Percentiles rank a stretch among this genome's conserved stretches.
These are phyloP conservation scores for Exophiala aquamarina DNA, from an alignment of 2,329 filamentous ascomycete genomes.

Conservation along the genomic window DNA sequence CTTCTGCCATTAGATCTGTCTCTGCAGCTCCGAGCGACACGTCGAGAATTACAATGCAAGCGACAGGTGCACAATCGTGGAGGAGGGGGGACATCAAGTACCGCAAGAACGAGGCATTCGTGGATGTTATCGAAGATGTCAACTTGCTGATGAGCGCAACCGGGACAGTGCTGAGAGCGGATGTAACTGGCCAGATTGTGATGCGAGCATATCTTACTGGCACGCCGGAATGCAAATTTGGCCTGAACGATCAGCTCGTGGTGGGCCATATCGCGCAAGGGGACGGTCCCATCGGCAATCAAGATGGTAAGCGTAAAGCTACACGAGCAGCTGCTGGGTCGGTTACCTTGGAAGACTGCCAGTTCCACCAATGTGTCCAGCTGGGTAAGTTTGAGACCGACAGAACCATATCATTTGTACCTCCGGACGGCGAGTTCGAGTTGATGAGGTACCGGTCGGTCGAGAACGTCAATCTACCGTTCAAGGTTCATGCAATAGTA, in stretches of 20 bases:
- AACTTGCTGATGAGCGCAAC: constrained; percentile 99
- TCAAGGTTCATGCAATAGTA: constrained; percentile 98
- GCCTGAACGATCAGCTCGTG: constrained; percentile 89
- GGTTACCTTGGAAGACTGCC: constrained; percentile 94
- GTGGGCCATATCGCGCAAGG: constrained; percentile 75
- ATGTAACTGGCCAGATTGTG: constrained; percentile 95
- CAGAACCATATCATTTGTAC: constrained; percentile 94
- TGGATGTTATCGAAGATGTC: constrained; percentile 98
- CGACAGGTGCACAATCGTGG: constrained; percentile 95
- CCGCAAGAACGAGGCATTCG: constrained; percentile 98
- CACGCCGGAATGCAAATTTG: constrained; percentile 98
- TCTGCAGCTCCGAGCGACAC: constrained; percentile 68
- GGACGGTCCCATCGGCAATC: constrained; percentile 76
- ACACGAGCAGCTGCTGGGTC: constrained; percentile 94
- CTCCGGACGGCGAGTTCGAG: constrained; percentile 96
- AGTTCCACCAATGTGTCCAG: constrained; percentile 99
- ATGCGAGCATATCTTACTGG: constrained; percentile 98
- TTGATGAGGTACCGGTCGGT: constrained; percentile 98
- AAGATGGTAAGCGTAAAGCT: constrained; percentile 69
- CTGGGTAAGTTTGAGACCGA: constrained; percentile 95
- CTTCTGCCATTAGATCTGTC: constrained; percentile 62
- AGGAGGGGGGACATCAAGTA: constrained; percentile 97
- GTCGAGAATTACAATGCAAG: constrained; percentile 98
- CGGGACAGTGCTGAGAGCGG: constrained; percentile 88
- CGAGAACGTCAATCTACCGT: constrained; percentile 97